These are phyloP conservation scores for Amanita muscaria DNA, from an alignment of 768 basidiomycete genomes.

Conservation along the genomic window DNA sequence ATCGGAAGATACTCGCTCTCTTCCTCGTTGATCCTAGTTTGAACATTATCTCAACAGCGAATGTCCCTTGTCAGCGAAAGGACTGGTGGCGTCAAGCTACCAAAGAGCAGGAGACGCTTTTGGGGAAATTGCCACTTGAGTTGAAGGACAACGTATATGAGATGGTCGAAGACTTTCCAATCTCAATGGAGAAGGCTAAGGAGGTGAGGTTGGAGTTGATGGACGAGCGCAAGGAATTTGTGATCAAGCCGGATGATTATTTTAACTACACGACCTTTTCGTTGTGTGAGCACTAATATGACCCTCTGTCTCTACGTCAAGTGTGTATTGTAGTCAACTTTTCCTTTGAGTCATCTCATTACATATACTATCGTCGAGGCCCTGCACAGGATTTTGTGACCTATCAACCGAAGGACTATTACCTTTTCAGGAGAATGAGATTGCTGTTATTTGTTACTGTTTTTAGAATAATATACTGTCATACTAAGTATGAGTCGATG, in stretches of 20 bases:
- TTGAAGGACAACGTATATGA: constrained; percentile 13
- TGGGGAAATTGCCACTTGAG: constrained; percentile 17
- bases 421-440: too few relatives aligned
- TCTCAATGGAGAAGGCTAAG: constrained; percentile 18
- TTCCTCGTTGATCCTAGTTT: constrained; percentile 26
- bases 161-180: constrained; percentile 16
- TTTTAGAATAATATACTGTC: too few relatives aligned
- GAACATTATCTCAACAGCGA: constrained; percentile 18
- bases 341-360: constrained; percentile 26
- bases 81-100: constrained; percentile 17
- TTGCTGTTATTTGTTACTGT: too few relatives aligned
- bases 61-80: constrained; percentile 20
- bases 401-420: constrained; percentile 17
- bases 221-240: constrained; percentile 18
- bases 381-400: constrained; percentile 15
- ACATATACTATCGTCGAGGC: constrained; percentile 23
- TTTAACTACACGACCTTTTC: constrained; percentile 10
- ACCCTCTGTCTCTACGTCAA: too few relatives aligned
- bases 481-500: too few relatives aligned
- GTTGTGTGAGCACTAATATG: too few relatives aligned
- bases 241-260: constrained; percentile 6
- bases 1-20: constrained; percentile 28
- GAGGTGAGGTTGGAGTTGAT: constrained; percentile 17
- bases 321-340: background rate
- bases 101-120: background rate